phyloP scores from a whole-genome alignment of 169 alveolate genomes.

The Cryptosporidium andersoni region DNA sequence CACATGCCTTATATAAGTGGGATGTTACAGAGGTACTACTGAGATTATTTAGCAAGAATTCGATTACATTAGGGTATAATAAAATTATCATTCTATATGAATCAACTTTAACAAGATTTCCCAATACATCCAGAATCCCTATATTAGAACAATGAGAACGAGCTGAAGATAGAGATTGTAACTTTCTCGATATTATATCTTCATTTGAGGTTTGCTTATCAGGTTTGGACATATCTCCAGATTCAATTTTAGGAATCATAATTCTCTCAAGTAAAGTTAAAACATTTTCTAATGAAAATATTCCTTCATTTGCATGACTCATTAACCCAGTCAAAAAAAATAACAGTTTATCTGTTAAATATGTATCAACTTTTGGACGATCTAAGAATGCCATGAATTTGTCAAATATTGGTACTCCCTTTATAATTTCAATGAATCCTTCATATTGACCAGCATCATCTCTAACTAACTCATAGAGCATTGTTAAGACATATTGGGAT shows the following conservation, averaged over 20 bases:
- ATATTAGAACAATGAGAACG: slow-evolving; percentile 53
- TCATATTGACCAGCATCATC: slow-evolving; percentile 71
- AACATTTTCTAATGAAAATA: slow-evolving; percentile 24
- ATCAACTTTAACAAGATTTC: slow-evolving; percentile 56
- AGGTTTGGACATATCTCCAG: no score
- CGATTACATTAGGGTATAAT: slow-evolving; percentile 44
- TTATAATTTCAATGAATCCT: slow-evolving; percentile 66
- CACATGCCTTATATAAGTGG: slow-evolving; percentile 62
- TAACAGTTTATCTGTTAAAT: slow-evolving; percentile 50
- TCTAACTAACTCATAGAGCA: slow-evolving; percentile 61
- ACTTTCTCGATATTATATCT: no score
- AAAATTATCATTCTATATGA: slow-evolving; percentile 58
- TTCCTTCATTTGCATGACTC: slow-evolving; percentile 49
- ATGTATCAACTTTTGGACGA: slow-evolving; percentile 65
- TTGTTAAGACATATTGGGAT: slow-evolving; percentile 55
- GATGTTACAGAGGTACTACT: slow-evolving; percentile 40
- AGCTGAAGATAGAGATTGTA: slow-evolving; percentile 3
- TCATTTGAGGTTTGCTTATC: no score
- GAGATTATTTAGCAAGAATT: slow-evolving; percentile 29
- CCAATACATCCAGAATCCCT: slow-evolving; percentile 60
- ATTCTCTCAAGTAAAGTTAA: slow-evolving; percentile 3
- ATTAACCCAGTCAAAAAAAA: slow-evolving; percentile 60
- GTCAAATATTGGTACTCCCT: slow-evolving; percentile 63
- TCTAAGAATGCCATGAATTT: slow-evolving; percentile 62
- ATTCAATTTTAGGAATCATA: no score